Evolutionary conservation across 108 stramenopile species (phyloP).

Genomic region (Tribonema minus): DNA sequence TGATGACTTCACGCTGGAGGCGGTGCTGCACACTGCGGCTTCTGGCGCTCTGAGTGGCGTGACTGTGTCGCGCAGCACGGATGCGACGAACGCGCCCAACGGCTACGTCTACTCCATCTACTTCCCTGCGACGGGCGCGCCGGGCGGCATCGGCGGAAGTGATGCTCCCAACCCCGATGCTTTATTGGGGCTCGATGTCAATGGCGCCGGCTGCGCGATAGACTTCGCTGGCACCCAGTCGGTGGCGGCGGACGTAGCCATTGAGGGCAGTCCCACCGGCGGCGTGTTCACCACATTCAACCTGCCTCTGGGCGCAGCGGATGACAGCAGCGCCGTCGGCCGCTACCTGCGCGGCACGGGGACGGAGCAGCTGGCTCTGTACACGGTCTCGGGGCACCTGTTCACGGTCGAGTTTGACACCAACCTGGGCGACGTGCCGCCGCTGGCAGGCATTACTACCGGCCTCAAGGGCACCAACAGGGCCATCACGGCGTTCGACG

Average conservation of each 20-base stretch:
- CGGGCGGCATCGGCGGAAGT: too few species aligned
- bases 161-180: too few species aligned
- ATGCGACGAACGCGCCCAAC: slow-evolving; percentile 61
- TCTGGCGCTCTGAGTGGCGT: too few species aligned
- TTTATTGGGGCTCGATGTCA: too few species aligned
- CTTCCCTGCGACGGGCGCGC: too few species aligned
- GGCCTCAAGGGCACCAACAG: too few species aligned
- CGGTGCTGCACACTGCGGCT: too few species aligned
- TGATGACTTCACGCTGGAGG: slow-evolving; percentile 59
- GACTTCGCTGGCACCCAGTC: too few species aligned
- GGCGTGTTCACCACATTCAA: neutral
- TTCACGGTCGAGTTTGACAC: slow-evolving; percentile 13
- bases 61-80: slow-evolving; percentile 59
- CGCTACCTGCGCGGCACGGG: slow-evolving; percentile 21
- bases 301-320: slow-evolving; percentile 7
- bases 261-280: slow-evolving; percentile 23
- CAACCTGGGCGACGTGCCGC: slow-evolving; percentile 31
- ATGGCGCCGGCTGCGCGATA: too few species aligned
- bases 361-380: slow-evolving; percentile 15
- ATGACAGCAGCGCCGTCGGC: neutral
- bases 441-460: too few species aligned
- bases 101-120: slow-evolving; percentile 65
- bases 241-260: too few species aligned
- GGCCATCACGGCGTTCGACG: too few species aligned
- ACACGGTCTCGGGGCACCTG: slow-evolving; percentile 21